phyloP scores from a whole-genome alignment of 305 asterid genomes.

The Caryopteris hybrid region DNA sequence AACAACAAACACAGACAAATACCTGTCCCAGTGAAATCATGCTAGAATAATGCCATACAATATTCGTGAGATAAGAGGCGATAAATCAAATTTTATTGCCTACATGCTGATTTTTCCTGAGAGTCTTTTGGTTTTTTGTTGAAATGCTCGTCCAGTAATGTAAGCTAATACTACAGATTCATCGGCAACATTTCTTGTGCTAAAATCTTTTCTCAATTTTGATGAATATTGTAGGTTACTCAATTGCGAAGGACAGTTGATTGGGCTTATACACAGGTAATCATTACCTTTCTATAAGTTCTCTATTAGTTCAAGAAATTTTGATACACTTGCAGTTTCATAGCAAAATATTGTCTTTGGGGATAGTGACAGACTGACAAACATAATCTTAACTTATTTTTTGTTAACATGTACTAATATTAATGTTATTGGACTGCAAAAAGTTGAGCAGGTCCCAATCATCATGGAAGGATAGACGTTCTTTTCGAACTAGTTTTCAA shows the following conservation, averaged over 20 bases:
- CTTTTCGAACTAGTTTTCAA: constrained; percentile 59
- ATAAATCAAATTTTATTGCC: not conserved
- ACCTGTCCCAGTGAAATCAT: not conserved
- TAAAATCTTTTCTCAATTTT: not conserved
- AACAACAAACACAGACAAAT: no score
- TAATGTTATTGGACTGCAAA: constrained; percentile 29
- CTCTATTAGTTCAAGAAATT: not conserved
- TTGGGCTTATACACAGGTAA: constrained; percentile 75
- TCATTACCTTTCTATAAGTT: constrained; percentile 16
- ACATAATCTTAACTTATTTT: not conserved
- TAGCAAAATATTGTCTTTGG: not conserved
- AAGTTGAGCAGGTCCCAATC: constrained; percentile 80
- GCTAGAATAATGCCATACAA: not conserved
- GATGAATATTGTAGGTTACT: constrained; percentile 48
- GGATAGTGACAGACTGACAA: not conserved
- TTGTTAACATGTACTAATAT: constrained; percentile 31
- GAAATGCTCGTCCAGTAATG: not conserved
- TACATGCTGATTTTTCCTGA: not conserved
- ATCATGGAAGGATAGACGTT: constrained; percentile 46
- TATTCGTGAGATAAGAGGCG: not conserved
- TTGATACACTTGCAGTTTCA: not conserved
- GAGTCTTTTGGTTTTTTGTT: not conserved
- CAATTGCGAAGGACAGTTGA: constrained; percentile 59
- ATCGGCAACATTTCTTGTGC: not conserved
- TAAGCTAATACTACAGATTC: not conserved